phyloP scores from a whole-genome alignment of 1,284 basidiomycete species.

The Ustilago trichophora region DNA sequence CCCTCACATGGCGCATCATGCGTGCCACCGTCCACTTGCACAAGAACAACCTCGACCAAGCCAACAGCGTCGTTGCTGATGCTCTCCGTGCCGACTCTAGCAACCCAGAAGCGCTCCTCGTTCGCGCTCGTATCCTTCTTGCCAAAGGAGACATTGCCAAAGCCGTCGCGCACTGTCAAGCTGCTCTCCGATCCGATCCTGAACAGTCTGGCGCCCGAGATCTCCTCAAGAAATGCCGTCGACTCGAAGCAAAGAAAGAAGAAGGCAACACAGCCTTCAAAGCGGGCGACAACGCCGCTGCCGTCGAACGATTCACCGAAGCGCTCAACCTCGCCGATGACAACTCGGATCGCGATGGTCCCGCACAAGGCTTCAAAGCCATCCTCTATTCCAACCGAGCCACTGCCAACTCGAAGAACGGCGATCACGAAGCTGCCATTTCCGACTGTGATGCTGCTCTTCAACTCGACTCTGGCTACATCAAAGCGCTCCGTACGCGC shows the following conservation, averaged over 20 bases:
- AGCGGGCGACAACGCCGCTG: slow-evolving; percentile 72
- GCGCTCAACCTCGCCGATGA: slow-evolving; percentile 52
- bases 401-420: slow-evolving; percentile 78
- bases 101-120: slow-evolving; percentile 81
- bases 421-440: slow-evolving; percentile 75
- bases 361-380: slow-evolving; percentile 68
- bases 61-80: slow-evolving; percentile 71
- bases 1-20: slow-evolving; percentile 47
- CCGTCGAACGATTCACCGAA: slow-evolving; percentile 71
- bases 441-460: slow-evolving; percentile 78
- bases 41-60: slow-evolving; percentile 54
- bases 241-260: slow-evolving; percentile 82
- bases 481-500: slow-evolving; percentile 85
- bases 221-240: slow-evolving; percentile 78
- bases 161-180: slow-evolving; percentile 77
- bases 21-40: slow-evolving; percentile 48
- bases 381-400: slow-evolving; percentile 84
- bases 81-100: slow-evolving; percentile 77
- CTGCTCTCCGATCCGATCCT: slow-evolving; percentile 81
- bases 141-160: slow-evolving; percentile 76
- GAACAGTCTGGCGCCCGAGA: slow-evolving; percentile 77
- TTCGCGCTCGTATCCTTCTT: slow-evolving; percentile 83
- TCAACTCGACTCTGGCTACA: slow-evolving; percentile 74
- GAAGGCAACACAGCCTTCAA: slow-evolving; percentile 85
- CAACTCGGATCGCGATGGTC: slow-evolving; percentile 42